These are phyloP conservation scores for Podospora australis DNA, from an alignment of 495 filamentous ascomycete species.

Conservation along the genomic window DNA sequence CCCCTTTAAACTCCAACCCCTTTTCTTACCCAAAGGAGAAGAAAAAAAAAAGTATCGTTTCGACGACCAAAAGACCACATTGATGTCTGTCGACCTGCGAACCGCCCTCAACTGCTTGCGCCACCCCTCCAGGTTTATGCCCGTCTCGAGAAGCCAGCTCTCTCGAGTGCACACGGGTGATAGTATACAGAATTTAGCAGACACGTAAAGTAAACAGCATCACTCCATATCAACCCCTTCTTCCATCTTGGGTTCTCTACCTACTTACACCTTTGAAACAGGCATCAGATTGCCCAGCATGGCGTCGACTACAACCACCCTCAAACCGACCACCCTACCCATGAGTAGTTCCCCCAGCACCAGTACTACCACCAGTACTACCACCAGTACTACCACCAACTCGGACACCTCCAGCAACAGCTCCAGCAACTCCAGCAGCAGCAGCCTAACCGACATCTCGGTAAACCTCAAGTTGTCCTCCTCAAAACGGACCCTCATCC, in stretches of 20 bases:
- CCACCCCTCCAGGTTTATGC: conserved; percentile 63
- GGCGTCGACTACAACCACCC: conserved; percentile 12
- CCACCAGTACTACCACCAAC: conserved; percentile 25
- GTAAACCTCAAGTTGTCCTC: conserved; percentile 34
- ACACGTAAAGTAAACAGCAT: conserved; percentile 26
- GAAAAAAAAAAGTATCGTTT: no score
- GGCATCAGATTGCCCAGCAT: conserved; percentile 26
- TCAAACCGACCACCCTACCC: conserved; percentile 8
- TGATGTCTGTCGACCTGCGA: conserved; percentile 74
- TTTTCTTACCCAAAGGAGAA: no score
- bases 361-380: conserved; percentile 19
- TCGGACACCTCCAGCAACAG: conserved; percentile 1
- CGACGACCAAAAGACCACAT: conserved; percentile 40
- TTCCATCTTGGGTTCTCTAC: not conserved
- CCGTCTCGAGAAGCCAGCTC: conserved; percentile 65
- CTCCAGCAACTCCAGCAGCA: not conserved
- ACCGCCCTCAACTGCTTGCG: conserved; percentile 61
- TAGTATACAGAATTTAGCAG: conserved; percentile 48
- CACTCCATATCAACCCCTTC: not conserved
- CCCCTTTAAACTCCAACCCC: no score
- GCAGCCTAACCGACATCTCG: conserved; percentile 7
- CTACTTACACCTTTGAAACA: not conserved
- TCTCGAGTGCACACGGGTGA: conserved; percentile 68
- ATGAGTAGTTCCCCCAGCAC: no score
- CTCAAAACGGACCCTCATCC: conserved; percentile 40